Base-by-base conservation (phyloP, 2,329 filamentous ascomycete species). In the Juglanconis oblonga region DNA sequence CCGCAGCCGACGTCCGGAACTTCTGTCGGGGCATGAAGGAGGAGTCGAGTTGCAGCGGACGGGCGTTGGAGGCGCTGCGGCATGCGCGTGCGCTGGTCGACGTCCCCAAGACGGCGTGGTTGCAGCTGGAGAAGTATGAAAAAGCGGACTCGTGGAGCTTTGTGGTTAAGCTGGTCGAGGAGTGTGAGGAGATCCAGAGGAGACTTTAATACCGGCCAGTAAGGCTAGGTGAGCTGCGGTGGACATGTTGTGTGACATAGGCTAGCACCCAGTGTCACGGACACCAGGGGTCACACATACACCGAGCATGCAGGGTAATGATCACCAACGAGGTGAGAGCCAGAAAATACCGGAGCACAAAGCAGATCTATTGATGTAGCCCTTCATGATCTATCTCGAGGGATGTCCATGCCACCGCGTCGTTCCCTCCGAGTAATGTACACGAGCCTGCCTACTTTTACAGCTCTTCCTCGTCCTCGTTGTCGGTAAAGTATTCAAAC, bases 401-500 rank as follows among this genome's bases (percentile, higher is more conserved):
- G 17, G 17, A 24, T 38, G 33, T 17, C 47, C 5, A 29, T 42
- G 9, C 38, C 47, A 10, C 24, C 10, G 17, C 52, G 9, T 17
- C 40, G 31, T n/a, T 38, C 44, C n/a, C 35, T n/a, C 9, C 32
- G n/a, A 50, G 3, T 55, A 55, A 48, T 60, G 54, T 62, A 62
- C 61, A 57, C 31, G 33, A 7, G 44, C 44, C 10, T 40, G 36
- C 35, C 11, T 32, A 29, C 2, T 45, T 44, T 52, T 55, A 63
- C 55, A 63, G 31, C 32, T 74, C 70, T 40, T 80, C 78, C 14
- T 79, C 75, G 36, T 80, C 79, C 49, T 85, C 86, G 2, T 79
- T 82, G 57, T 91, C 89, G 5, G 87, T 87, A 67, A 88, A 87
- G 73, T 95, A 93, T 62, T 94, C 89, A 74, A 95, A 95, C 55